Conservation (phyloP, 208 protist genomes). For the Angomonas ambiguus region DNA sequence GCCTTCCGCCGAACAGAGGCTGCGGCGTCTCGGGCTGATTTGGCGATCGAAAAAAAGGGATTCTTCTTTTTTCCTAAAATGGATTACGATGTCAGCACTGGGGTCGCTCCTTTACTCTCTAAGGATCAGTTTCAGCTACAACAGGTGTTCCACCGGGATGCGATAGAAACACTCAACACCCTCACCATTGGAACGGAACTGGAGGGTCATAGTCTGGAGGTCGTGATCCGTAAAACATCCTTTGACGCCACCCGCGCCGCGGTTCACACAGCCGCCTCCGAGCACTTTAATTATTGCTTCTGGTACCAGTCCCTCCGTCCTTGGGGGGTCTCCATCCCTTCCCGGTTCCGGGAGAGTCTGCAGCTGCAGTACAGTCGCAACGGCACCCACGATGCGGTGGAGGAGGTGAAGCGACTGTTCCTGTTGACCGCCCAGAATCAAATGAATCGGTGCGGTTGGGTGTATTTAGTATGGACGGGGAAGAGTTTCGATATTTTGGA, state of each 20-base stretch:
- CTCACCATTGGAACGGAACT: conserved; percentile 71
- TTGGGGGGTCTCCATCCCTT: conserved; percentile 68
- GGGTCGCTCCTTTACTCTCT: conserved; percentile 64
- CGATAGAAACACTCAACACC: conserved; percentile 63
- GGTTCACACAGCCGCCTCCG: conserved; percentile 58
- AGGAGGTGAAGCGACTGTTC: conserved; percentile 55
- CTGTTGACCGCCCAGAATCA: conserved; percentile 53
- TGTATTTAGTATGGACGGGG: conserved; percentile 84
- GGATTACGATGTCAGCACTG: conserved; percentile 49
- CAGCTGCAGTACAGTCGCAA: conserved; percentile 72
- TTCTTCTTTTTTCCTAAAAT: conserved; percentile 73
- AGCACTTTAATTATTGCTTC: conserved; percentile 92
- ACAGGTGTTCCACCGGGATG: conserved; percentile 75
- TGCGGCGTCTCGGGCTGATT: conserved; percentile 35
- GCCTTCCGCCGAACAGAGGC: conserved; percentile 63
- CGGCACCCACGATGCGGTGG: conserved; percentile 51
- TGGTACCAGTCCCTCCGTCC: conserved; percentile 83
- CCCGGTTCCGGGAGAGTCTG: conserved; percentile 56
- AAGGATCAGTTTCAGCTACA: conserved; percentile 69
- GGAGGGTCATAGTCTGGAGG: conserved; percentile 79
- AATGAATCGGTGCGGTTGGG: conserved; percentile 60
- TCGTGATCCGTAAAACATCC: conserved; percentile 69
- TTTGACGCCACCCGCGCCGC: conserved; percentile 78
- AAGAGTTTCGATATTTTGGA: conserved; percentile 73
- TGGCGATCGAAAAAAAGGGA: conserved; percentile 34